Conservation (phyloP, 2,329 filamentous ascomycete species). For the Fusarium azukiicola region DNA sequence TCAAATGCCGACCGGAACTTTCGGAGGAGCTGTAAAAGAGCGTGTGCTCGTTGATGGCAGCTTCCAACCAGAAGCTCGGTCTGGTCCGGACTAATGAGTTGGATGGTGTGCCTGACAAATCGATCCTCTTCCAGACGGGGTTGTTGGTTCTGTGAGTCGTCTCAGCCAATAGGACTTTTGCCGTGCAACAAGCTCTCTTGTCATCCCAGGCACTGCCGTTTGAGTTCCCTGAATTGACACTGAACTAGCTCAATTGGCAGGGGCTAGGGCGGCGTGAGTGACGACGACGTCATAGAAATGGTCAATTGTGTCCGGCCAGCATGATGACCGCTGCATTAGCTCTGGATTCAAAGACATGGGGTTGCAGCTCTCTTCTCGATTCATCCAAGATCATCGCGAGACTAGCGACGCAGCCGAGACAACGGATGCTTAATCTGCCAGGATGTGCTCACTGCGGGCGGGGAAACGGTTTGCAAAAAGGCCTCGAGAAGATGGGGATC, state of each 20-base stretch:
- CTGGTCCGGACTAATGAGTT: background rate
- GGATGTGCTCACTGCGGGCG: conserved; percentile 26
- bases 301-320: background rate
- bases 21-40: background rate
- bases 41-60: background rate
- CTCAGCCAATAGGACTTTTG: conserved; percentile 4
- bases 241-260: conserved; percentile 32
- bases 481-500: conserved; percentile 9
- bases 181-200: background rate
- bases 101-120: background rate
- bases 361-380: conserved; percentile 21
- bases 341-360: background rate
- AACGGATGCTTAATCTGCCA: conserved; percentile 13
- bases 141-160: background rate
- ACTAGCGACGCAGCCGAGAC: conserved; percentile 34
- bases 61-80: conserved; percentile 4
- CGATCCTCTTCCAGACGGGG: background rate
- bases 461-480: conserved; percentile 28
- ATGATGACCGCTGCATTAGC: conserved; percentile 17
- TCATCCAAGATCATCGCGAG: conserved; percentile 13
- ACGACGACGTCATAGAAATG: conserved; percentile 11
- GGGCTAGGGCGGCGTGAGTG: conserved; percentile 1
- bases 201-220: conserved; percentile 42
- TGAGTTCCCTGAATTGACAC: conserved; percentile 39
- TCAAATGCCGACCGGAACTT: background rate